A percentile compares a stretch with the other conserved stretches of the same genome.
Evolutionary conservation across 2,329 filamentous ascomycete genomes (phyloP).

Genomic region (Amphichorda felina): DNA sequence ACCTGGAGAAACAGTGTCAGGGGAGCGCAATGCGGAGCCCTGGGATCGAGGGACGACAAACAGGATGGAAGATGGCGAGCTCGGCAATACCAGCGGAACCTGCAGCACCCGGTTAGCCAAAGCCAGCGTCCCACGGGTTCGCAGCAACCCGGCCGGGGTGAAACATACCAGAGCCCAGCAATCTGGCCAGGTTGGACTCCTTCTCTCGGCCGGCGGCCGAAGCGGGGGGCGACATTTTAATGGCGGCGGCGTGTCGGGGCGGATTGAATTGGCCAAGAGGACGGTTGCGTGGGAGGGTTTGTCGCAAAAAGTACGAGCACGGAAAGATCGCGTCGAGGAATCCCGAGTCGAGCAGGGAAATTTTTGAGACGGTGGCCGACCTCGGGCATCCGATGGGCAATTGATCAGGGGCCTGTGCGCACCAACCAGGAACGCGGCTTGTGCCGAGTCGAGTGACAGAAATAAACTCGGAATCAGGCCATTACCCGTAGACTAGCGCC

Average conservation of each 20-base stretch:
- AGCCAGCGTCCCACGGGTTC: not conserved
- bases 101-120: constrained; percentile 22
- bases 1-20: constrained; percentile 40
- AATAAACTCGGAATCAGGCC: too few relatives aligned
- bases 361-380: constrained; percentile 8
- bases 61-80: constrained; percentile 84
- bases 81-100: constrained; percentile 89
- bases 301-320: not conserved
- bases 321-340: not conserved
- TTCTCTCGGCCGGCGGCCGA: constrained; percentile 43
- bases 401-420: not conserved
- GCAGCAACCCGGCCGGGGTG: not conserved
- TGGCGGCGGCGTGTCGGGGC: not conserved
- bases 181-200: constrained; percentile 79
- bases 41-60: constrained; percentile 24
- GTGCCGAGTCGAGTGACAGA: too few relatives aligned
- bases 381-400: constrained; percentile 6
- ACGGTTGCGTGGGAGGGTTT: not conserved
- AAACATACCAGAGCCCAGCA: constrained; percentile 75
- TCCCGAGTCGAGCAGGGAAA: constrained; percentile 4
- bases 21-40: not conserved
- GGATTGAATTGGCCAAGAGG: not conserved
- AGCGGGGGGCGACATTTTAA: constrained; percentile 47
- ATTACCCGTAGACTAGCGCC: too few relatives aligned
- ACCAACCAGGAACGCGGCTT: too few relatives aligned